A percentile compares a stretch with the other conserved stretches of the same genome.
These are phyloP conservation scores for Leccinum truebloodii DNA, from an alignment of 768 basidiomycete genomes.

Conservation along the genomic window DNA sequence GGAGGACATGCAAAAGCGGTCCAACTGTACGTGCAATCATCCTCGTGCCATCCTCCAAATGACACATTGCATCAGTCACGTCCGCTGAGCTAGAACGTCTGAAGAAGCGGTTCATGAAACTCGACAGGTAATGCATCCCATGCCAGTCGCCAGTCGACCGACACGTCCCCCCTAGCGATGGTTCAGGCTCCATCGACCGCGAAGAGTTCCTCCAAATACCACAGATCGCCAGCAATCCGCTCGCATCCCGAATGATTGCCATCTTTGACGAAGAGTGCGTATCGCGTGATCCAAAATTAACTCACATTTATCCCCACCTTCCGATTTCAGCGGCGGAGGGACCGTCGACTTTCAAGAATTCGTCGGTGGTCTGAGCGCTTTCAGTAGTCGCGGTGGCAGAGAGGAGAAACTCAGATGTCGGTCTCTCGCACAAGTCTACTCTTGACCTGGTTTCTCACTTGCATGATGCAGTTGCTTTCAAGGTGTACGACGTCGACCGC, in stretches of 20 bases:
- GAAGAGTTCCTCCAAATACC: conserved; percentile 99
- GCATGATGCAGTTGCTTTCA: conserved; percentile 85
- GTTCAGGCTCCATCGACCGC: conserved; percentile 96
- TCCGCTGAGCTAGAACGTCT: conserved; percentile 90
- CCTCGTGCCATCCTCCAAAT: conserved; percentile 2
- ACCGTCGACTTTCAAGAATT: conserved; percentile 99
- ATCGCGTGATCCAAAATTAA: conserved; percentile 7
- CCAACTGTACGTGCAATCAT: conserved; percentile 78
- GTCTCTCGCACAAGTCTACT: conserved; percentile 32
- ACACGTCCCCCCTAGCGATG: conserved; percentile 60
- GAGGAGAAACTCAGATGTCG: conserved; percentile 95
- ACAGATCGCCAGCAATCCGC: conserved; percentile 96
- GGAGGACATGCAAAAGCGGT: conserved; percentile 96
- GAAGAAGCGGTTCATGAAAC: conserved; percentile 99
- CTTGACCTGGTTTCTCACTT: conserved; percentile 1
- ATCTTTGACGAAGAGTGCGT: conserved; percentile 99
- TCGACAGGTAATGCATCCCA: conserved; percentile 68
- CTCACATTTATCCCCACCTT: neutral
- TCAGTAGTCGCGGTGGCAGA: conserved; percentile 93
- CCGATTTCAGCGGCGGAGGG: conserved; percentile 78
- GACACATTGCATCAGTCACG: conserved; percentile 64
- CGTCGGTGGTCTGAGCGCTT: conserved; percentile 95
- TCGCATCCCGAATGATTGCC: conserved; percentile 97
- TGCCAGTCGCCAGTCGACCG: neutral
- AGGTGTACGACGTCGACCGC: conserved; percentile 98